A percentile compares a stretch with the other conserved stretches of the same genome.
Conservation (phyloP, 2,329 filamentous ascomycete genomes). For the Colletotrichum theobromicola region DNA sequence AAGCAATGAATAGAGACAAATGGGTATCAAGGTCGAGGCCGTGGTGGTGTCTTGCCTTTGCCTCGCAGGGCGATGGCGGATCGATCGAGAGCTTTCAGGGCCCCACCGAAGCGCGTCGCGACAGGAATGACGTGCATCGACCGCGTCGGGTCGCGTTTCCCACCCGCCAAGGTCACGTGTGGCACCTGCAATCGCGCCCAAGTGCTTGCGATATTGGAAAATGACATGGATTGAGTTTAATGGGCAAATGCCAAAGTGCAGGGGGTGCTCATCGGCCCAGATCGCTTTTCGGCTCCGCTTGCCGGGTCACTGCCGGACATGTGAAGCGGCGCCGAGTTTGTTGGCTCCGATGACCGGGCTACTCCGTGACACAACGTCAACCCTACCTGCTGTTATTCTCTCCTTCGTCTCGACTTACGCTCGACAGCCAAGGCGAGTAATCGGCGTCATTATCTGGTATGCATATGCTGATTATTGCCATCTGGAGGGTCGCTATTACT, state of each 20-base stretch:
- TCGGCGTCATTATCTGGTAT: neutral
- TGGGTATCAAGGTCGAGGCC: neutral
- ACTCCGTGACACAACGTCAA: neutral
- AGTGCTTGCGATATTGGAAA: neutral
- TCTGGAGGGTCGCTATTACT: neutral
- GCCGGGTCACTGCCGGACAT: neutral
- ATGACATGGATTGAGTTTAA: neutral
- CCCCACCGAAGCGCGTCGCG: neutral
- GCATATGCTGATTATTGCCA: neutral
- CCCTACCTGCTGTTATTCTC: neutral
- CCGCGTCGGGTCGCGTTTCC: neutral
- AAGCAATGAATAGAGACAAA: neutral
- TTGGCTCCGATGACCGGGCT: neutral
- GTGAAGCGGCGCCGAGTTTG: neutral
- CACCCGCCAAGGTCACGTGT: neutral
- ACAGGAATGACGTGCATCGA: neutral
- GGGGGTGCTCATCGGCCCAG: neutral
- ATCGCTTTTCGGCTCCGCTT: neutral
- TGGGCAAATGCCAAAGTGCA: neutral
- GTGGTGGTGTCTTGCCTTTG: neutral
- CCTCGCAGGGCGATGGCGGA: neutral
- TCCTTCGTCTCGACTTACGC: neutral
- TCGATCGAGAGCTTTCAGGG: neutral
- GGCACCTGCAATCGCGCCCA: neutral
- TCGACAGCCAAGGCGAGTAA: neutral